A percentile compares a stretch with the other conserved stretches of the same genome.
These are phyloP conservation scores for Cladosporium sp. DNA, from an alignment of 2,329 filamentous ascomycete species.

Conservation along the genomic window DNA sequence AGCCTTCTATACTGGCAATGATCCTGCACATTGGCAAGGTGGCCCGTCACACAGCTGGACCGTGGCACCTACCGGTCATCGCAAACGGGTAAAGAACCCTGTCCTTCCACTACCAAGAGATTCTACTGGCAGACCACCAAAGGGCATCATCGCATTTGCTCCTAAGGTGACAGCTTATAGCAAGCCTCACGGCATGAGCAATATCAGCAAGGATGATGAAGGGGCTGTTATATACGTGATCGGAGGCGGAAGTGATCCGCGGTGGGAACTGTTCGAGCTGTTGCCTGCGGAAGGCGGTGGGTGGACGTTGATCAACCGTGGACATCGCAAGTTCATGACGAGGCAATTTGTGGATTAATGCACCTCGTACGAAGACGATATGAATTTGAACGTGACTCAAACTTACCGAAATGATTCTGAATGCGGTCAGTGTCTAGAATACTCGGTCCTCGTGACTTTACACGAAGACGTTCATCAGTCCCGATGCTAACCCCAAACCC, in stretches of 20 bases:
- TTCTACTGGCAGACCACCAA: conserved; percentile 59
- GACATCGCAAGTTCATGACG: conserved; percentile 31
- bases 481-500: no score
- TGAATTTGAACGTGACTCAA: no score
- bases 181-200: conserved; percentile 9
- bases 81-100: conserved; percentile 26
- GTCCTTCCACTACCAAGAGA: conserved; percentile 49
- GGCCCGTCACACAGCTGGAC: conserved; percentile 26
- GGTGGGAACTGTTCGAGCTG: conserved; percentile 34
- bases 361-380: no score
- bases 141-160: conserved; percentile 79
- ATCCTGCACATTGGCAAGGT: conserved; percentile 39
- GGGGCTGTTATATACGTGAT: conserved; percentile 28
- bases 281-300: conserved; percentile 18
- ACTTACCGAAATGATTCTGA: no score
- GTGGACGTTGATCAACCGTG: conserved; percentile 27
- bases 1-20: conserved; percentile 76
- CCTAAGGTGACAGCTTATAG: conserved; percentile 15
- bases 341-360: conserved; percentile 31
- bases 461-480: no score
- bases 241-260: conserved; percentile 31
- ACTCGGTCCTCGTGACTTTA: no score
- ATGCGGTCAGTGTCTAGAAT: no score
- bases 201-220: conserved; percentile 19
- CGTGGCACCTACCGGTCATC: conserved; percentile 34